Conservation (phyloP, 75 land plant species). For the Pseudotsuga menziesii region DNA sequence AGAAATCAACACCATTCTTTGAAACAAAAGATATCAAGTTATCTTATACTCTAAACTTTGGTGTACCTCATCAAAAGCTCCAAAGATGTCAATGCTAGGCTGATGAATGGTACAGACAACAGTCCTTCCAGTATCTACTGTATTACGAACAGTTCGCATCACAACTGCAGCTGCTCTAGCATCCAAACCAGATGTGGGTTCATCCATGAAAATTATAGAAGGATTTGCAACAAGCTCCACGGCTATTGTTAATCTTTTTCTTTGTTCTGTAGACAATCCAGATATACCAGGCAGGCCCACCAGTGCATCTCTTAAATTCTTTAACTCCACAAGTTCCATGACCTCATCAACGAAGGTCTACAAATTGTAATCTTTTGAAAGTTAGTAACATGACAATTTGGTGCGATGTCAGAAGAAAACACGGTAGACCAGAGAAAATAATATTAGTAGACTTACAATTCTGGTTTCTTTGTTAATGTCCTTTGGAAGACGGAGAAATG, state of each 20-base stretch:
- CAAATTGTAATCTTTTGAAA: not conserved
- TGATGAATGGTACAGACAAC: conserved; percentile 85
- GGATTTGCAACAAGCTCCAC: conserved; percentile 84
- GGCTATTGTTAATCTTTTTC: conserved; percentile 57
- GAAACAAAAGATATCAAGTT: not conserved
- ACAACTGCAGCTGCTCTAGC: conserved; percentile 74
- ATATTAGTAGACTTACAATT: conserved; percentile 12
- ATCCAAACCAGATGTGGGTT: conserved; percentile 72
- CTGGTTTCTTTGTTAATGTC: conserved; percentile 34
- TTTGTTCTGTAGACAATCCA: conserved; percentile 58
- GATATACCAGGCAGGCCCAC: conserved; percentile 55
- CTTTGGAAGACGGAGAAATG: not conserved
- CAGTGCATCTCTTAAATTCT: conserved; percentile 34
- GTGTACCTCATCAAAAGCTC: conserved; percentile 72
- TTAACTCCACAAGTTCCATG: conserved; percentile 64
- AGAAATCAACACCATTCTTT: not conserved
- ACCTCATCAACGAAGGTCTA: conserved; percentile 61
- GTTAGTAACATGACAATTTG: not conserved
- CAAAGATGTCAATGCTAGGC: conserved; percentile 67
- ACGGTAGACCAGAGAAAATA: not conserved
- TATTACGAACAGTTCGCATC: conserved; percentile 70
- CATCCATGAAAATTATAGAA: conserved; percentile 76
- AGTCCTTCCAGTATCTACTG: conserved; percentile 67
- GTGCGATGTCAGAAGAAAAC: not conserved
- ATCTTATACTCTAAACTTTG: not conserved